A percentile compares a stretch with the other conserved stretches of the same genome.
Evolutionary conservation across 345 rosid species (phyloP).

Genomic region (Rhodamnia rubescens): DNA sequence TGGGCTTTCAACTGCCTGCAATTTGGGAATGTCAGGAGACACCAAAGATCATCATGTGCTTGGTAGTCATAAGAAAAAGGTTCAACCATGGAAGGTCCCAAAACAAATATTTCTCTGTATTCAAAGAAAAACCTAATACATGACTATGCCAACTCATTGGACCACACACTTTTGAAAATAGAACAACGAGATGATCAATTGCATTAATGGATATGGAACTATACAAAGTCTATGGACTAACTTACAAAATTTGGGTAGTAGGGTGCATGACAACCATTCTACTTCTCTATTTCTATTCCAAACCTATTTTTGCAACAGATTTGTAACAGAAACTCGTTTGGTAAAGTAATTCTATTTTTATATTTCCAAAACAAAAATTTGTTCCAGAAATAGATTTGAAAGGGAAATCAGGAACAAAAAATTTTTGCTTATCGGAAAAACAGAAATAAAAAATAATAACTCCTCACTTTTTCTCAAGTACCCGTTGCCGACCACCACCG

Average conservation of each 20-base stretch:
- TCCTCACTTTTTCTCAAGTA: no score
- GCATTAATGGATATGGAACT: background rate
- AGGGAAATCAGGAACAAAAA: no score
- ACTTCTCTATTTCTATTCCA: no score
- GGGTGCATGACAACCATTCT: no score
- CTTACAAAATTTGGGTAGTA: background rate
- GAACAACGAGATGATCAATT: background rate
- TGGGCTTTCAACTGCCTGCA: constrained; percentile 58
- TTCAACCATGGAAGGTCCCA: background rate
- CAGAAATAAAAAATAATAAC: no score
- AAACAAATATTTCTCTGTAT: background rate
- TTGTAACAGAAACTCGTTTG: no score
- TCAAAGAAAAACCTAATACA: background rate
- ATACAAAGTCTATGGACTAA: background rate
- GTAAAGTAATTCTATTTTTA: no score
- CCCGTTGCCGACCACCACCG: no score
- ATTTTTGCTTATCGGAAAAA: no score
- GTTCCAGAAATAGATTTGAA: no score
- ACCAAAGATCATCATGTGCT: background rate
- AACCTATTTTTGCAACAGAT: no score
- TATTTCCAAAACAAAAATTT: no score
- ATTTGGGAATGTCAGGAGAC: background rate
- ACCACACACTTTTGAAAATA: background rate
- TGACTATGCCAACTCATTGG: background rate
- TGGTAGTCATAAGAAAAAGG: background rate